phyloP scores from a whole-genome alignment of 371 early-diverging fungal genomes.

The Apophysomyces elegans region DNA sequence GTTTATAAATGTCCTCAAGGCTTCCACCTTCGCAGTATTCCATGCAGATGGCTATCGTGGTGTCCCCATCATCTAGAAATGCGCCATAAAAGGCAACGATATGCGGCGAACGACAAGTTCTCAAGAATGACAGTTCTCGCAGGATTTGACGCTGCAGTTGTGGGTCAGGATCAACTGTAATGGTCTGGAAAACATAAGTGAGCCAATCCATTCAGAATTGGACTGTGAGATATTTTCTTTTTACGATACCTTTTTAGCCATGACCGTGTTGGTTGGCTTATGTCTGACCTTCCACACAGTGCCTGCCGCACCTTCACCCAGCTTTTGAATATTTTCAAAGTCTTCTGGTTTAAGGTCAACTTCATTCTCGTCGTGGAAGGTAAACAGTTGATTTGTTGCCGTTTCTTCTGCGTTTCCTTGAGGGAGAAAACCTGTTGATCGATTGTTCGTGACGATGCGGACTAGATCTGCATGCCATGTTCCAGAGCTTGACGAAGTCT shows the following conservation, averaged over 20 bases:
- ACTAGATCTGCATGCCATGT: constrained; percentile 41
- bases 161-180: constrained; percentile 69
- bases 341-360: constrained; percentile 57
- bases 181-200: constrained; percentile 41
- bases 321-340: constrained; percentile 65
- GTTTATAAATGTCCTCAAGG: constrained; percentile 79
- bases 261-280: constrained; percentile 73
- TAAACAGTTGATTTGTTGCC: neutral
- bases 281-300: constrained; percentile 88
- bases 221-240: too few species aligned
- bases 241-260: constrained; percentile 86
- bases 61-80: constrained; percentile 84
- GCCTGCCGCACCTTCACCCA: constrained; percentile 95
- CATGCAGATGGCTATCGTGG: constrained; percentile 90
- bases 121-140: constrained; percentile 87
- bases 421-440: constrained; percentile 19
- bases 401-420: constrained; percentile 4
- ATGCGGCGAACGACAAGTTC: constrained; percentile 86
- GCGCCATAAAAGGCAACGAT: constrained; percentile 96
- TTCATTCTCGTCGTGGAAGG: constrained; percentile 22
- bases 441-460: constrained; percentile 38
- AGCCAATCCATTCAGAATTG: too few species aligned
- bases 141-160: constrained; percentile 81
- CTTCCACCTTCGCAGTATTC: constrained; percentile 92
- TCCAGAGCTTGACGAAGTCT: constrained; percentile 20